Percentiles rank a stretch among this genome's conserved stretches.
Conservation (phyloP, 2,329 filamentous ascomycete genomes). For the Neospermospora avenae region DNA sequence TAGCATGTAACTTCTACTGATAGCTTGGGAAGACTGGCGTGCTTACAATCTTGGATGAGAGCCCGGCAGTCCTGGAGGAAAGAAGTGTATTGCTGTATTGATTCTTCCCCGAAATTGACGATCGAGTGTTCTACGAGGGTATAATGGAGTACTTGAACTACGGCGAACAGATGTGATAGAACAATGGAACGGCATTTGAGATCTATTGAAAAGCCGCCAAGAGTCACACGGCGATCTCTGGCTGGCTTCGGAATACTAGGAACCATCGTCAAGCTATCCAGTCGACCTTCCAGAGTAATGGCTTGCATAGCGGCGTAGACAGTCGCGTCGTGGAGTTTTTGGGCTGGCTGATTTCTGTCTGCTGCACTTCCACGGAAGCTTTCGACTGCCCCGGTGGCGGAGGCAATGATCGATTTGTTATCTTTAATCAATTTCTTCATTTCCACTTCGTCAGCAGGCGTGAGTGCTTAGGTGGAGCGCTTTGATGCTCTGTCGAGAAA, state of each 20-base stretch:
- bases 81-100: not conserved
- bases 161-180: not conserved
- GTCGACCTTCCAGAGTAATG: not conserved
- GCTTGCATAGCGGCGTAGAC: conserved; percentile 25
- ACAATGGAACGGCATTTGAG: not conserved
- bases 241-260: conserved; percentile 22
- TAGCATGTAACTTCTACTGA: conserved; percentile 37
- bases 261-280: conserved; percentile 26
- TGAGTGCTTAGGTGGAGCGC: not conserved
- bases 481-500: not conserved
- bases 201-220: not conserved
- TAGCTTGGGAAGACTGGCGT: conserved; percentile 38
- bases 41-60: conserved; percentile 33
- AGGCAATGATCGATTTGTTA: not conserved
- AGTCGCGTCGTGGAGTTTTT: conserved; percentile 38
- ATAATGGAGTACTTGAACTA: not conserved
- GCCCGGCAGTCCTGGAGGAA: conserved; percentile 33
- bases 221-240: conserved; percentile 31
- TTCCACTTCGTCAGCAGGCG: not conserved
- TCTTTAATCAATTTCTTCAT: not conserved
- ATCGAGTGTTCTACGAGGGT: not conserved
- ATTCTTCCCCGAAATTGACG: not conserved
- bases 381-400: not conserved
- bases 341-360: conserved; percentile 36
- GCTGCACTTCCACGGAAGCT: conserved; percentile 3